Base-by-base conservation (phyloP, 495 filamentous ascomycete species). In the Trichoderma parareesei region DNA sequence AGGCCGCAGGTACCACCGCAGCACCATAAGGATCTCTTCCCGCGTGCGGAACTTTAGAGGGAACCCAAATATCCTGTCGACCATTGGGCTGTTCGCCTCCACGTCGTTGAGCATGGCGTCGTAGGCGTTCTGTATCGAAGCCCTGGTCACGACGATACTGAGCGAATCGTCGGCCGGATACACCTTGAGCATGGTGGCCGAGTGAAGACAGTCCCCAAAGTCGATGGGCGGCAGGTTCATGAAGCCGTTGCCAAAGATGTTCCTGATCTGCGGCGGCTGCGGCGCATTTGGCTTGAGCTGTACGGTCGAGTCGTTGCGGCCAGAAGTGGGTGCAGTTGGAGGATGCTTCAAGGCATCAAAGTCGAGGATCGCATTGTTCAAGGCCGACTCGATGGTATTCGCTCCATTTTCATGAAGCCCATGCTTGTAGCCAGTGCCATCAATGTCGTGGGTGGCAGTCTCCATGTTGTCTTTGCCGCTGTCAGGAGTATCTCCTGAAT, bases 1-100 rank as follows among this genome's bases (percentile, higher is more conserved):
- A 5, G 53, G 53, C 37, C 53, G 35, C 33, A 57, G 53, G 11
- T 57, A 57, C 53, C 53, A 57, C 3, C 53, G 53, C 9, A 57
- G 5, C 13, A 33, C 53, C 53, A 57, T 57, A 27, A 57, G 53
- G 4, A 57, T 57, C 14, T 57, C 53, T 57, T 57, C 33, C 14
- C 53, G 53, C 27, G 53, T 35, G 11, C 53, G 53, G 18, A 57
- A 57, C 8, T 37, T 37, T 2, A 57, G 14, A 37, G 53, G 20
- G 27, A 57, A 57, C 11, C 53, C 53, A 13, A 57, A 57, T 37
- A 57, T 57, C 16, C 53, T 57, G 5, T 57, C 53, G 7, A 57
- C 53, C 20, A 4, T 11, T 9, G 53, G 5, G 33, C 9, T 14
- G 4, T 20, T 57, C 20, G 33, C 53, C 3, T 35, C 2, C 33